A percentile compares a stretch with the other conserved stretches of the same genome.
These are phyloP conservation scores for Lipomyces lipofer DNA, from an alignment of 805 yeast genomes.

Conservation along the genomic window DNA sequence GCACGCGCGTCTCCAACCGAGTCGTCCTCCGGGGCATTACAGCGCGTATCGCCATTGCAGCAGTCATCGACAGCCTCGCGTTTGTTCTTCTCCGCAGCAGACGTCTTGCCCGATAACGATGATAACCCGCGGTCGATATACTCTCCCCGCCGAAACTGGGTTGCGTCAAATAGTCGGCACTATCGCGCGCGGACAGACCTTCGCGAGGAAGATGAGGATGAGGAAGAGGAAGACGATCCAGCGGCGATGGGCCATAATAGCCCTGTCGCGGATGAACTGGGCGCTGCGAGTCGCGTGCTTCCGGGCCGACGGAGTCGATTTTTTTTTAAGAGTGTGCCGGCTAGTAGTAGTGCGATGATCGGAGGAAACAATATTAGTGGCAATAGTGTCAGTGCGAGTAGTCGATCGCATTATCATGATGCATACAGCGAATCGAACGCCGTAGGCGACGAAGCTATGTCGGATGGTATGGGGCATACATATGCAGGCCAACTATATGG, in stretches of 20 bases:
- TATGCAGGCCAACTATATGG: conserved; percentile 28
- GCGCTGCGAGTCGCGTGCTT: not conserved
- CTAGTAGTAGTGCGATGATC: conserved; percentile 5
- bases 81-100: conserved; percentile 25
- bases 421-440: conserved; percentile 1
- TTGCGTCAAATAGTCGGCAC: not conserved
- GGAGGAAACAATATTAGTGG: conserved; percentile 12
- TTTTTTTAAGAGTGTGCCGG: conserved; percentile 6
- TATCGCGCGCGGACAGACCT: not conserved
- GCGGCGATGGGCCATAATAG: conserved; percentile 10
- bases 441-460: conserved; percentile 11
- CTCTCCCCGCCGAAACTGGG: conserved; percentile 24
- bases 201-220: conserved; percentile 20
- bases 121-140: conserved; percentile 19
- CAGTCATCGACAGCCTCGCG: conserved; percentile 17
- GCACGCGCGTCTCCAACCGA: not conserved
- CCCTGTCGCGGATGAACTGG: conserved; percentile 14
- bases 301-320: conserved; percentile 13
- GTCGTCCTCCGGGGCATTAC: not conserved
- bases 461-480: conserved; percentile 19
- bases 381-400: conserved; percentile 10
- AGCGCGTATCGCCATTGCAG: conserved; percentile 2
- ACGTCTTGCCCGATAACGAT: conserved; percentile 15
- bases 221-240: conserved; percentile 23
- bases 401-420: conserved; percentile 8